Evolutionary conservation across 345 rosid species (phyloP).

Genomic region (Citrus glauca): DNA sequence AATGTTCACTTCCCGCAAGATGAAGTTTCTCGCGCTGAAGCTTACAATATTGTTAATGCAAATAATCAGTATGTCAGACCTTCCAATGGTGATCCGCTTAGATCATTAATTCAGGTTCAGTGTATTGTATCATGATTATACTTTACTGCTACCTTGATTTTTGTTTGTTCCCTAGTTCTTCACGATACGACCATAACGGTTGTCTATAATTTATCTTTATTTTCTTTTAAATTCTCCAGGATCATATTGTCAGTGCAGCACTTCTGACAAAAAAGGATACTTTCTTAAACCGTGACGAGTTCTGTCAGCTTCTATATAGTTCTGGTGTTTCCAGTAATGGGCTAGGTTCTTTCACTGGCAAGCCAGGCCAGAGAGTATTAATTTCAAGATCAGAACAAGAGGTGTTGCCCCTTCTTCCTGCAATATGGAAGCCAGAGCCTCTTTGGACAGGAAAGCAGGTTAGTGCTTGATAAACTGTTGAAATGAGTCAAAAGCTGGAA

Average conservation of each 20-base stretch:
- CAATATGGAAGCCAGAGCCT: slow-evolving; percentile 80
- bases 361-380: slow-evolving; percentile 61
- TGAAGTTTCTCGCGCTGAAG: slow-evolving; percentile 98
- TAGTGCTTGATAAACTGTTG: neutral
- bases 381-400: slow-evolving; percentile 49
- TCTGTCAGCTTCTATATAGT: slow-evolving; percentile 76
- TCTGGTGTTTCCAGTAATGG: slow-evolving; percentile 64
- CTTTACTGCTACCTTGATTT: too few species aligned
- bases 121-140: neutral
- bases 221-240: slow-evolving; percentile 48
- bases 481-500: neutral
- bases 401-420: slow-evolving; percentile 44
- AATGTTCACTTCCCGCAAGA: slow-evolving; percentile 99
- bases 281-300: slow-evolving; percentile 62
- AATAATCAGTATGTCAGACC: slow-evolving; percentile 95
- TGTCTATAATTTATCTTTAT: slow-evolving; percentile 6
- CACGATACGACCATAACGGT: slow-evolving; percentile 3
- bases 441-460: slow-evolving; percentile 99
- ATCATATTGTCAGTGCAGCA: slow-evolving; percentile 84
- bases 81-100: slow-evolving; percentile 89
- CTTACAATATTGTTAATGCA: slow-evolving; percentile 95
- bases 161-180: neutral
- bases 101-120: slow-evolving; percentile 88
- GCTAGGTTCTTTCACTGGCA: slow-evolving; percentile 37
- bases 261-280: slow-evolving; percentile 91